A percentile compares a stretch with the other conserved stretches of the same genome.
Evolutionary conservation across 2,329 filamentous ascomycete species (phyloP).

Genomic region (Penicillium sp.): DNA sequence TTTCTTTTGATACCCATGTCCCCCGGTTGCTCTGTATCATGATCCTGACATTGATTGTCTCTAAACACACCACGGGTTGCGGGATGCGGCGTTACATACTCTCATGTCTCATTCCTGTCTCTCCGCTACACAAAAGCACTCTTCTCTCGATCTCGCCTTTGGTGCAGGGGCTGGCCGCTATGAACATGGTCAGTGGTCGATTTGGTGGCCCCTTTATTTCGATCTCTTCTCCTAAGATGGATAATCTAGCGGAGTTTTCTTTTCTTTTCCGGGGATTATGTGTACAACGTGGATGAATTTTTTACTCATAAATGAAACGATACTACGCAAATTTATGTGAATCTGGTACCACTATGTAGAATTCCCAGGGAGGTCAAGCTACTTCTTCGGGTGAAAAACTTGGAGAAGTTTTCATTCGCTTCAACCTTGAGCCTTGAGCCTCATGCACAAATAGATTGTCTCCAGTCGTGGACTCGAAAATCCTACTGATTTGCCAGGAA

Average conservation of each 20-base stretch:
- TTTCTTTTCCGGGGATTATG: constrained; percentile 12
- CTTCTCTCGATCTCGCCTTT: constrained; percentile 4
- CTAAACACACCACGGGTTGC: not conserved
- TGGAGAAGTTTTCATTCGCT: too few relatives aligned
- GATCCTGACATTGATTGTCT: constrained; percentile 9
- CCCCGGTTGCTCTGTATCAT: constrained; percentile 22
- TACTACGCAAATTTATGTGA: not conserved
- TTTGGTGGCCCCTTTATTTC: constrained; percentile 4
- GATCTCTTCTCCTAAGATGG: constrained; percentile 7
- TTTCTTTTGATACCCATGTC: constrained; percentile 25
- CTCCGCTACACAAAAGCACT: constrained; percentile 7
- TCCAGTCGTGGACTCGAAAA: too few relatives aligned
- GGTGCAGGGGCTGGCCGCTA: constrained; percentile 18
- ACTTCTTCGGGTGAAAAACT: too few relatives aligned
- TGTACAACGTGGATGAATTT: constrained; percentile 15
- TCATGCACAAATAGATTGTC: too few relatives aligned
- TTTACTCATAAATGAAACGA: constrained; percentile 24
- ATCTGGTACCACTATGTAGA: too few relatives aligned
- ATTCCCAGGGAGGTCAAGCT: too few relatives aligned
- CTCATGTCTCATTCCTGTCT: constrained; percentile 2
- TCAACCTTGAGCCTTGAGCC: not conserved
- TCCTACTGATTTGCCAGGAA: too few relatives aligned
- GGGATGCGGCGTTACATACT: not conserved
- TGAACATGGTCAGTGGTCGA: constrained; percentile 24
- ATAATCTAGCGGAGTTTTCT: constrained; percentile 12